Evolutionary conservation across 192 early-diverging fungal genomes (phyloP), one percentile per base, ranked within the genome.

Genomic region (Coemansia sp.): DNA sequence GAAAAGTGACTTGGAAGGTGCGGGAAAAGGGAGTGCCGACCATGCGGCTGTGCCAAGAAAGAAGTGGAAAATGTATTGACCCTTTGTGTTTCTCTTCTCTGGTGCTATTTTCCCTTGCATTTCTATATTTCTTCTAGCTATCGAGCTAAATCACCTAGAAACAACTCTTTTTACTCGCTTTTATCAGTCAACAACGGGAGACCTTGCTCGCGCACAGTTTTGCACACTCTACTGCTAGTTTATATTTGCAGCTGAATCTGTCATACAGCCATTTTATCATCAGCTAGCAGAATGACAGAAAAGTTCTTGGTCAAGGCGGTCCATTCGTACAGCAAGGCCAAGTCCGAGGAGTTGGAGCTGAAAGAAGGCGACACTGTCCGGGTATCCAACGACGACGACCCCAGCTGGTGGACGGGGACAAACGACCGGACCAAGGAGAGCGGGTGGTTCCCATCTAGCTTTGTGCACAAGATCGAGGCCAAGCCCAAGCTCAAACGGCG

Each of bases 391-490:
- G 69, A 79, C 54, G 68, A 70, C 29, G 67, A 79, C 59, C 47
- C 65, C 6, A 48, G 55, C 22, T 79, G 77, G 77, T 79, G 77
- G 77, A 62, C 70, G 8, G 77, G 77, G 3, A 39, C 60, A 52
- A 79, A 74, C 64, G 55, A 62, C 51, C 57, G 45, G 19, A 70
- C 77, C 45, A 55, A 66, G n/a, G 68, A 70, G 50, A 48, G 37
- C 48, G 77, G 77, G 8, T 79, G 77, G 77, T 79, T 79, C 27
- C 77, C 77, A 60, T 73, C 77, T 29, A 79, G 73, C 58, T 79
- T 74, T 74, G 77, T 79, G 29, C 49, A 17, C 54, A 64, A 53
- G 43, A 21, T 67, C 35, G 69, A 76, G 41, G 2, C 51, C 27
- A 53, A 60, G 61, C 50, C 67, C 52, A 73, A 74, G 68, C 35